phyloP scores from a whole-genome alignment of 1,284 basidiomycete species.

The Albatrellus sp. region DNA sequence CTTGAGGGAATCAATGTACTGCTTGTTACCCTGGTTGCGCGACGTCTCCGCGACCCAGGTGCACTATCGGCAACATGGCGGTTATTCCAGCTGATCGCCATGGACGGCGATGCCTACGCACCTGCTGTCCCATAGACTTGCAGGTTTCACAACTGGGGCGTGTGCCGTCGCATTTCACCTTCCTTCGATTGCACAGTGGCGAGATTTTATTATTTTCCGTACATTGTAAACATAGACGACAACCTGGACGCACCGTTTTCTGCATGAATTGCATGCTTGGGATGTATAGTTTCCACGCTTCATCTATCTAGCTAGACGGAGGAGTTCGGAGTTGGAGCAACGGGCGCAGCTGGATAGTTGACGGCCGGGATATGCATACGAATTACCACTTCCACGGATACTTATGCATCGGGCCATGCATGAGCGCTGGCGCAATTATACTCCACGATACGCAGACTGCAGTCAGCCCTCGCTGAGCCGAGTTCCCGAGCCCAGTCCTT shows the following conservation, averaged over 20 bases:
- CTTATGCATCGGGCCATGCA: too few relatives aligned
- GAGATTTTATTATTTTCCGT: too few relatives aligned
- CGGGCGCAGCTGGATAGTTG: background rate
- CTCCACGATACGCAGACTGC: too few relatives aligned
- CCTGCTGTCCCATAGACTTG: constrained; percentile 30
- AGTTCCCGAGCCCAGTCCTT: too few relatives aligned
- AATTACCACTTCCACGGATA: too few relatives aligned
- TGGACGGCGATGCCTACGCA: constrained; percentile 13
- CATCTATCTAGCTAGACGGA: background rate
- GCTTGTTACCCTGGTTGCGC: constrained; percentile 36
- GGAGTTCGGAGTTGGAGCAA: too few relatives aligned
- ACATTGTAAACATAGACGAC: background rate
- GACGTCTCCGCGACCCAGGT: constrained; percentile 39
- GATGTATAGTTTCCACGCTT: constrained; percentile 28
- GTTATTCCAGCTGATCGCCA: background rate
- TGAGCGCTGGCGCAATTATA: too few relatives aligned
- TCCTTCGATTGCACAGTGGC: constrained; percentile 20
- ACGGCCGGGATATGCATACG: too few relatives aligned
- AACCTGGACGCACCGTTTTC: constrained; percentile 25
- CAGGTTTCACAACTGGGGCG: constrained; percentile 37
- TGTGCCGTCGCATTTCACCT: constrained; percentile 40
- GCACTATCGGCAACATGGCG: constrained; percentile 23
- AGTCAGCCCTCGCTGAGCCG: too few relatives aligned
- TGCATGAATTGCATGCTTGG: constrained; percentile 40
- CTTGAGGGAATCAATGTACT: constrained; percentile 39